These are phyloP conservation scores for Fusarium xyrophilum DNA, from an alignment of 2,329 filamentous ascomycete species.

Conservation along the genomic window DNA sequence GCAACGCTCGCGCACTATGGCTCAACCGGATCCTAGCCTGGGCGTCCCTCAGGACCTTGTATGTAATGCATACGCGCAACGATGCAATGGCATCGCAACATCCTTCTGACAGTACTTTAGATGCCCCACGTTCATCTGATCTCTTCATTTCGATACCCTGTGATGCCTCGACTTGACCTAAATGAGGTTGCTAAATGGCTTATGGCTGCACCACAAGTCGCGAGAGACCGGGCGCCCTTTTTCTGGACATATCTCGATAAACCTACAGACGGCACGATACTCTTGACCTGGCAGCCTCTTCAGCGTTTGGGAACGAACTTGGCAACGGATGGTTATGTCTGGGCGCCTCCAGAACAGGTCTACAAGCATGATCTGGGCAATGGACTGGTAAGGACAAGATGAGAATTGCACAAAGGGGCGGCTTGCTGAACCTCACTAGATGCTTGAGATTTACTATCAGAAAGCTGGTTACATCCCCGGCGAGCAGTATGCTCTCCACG, in stretches of 20 bases:
- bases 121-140: conserved; percentile 89
- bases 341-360: conserved; percentile 80
- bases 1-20: conserved; percentile 46
- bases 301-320: conserved; percentile 75
- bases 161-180: conserved; percentile 72
- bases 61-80: conserved; percentile 29
- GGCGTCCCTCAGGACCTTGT: conserved; percentile 54
- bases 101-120: conserved; percentile 53
- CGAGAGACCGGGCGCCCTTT: conserved; percentile 84
- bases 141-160: conserved; percentile 81
- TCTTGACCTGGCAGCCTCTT: conserved; percentile 88
- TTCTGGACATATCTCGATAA: conserved; percentile 91
- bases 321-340: conserved; percentile 91
- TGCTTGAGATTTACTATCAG: conserved; percentile 87
- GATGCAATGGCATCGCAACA: background rate
- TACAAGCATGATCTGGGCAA: conserved; percentile 76
- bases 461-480: conserved; percentile 80
- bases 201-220: conserved; percentile 81
- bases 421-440: conserved; percentile 56
- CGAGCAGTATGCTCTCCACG: conserved; percentile 77
- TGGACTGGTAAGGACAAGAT: conserved; percentile 56
- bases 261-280: conserved; percentile 80
- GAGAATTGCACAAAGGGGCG: background rate
- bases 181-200: conserved; percentile 85
- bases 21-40: conserved; percentile 52